Evolutionary conservation across 2,329 filamentous ascomycete species (phyloP), one percentile per base, ranked within the genome.

Genomic region (Neophaeococcomyces aloes): DNA sequence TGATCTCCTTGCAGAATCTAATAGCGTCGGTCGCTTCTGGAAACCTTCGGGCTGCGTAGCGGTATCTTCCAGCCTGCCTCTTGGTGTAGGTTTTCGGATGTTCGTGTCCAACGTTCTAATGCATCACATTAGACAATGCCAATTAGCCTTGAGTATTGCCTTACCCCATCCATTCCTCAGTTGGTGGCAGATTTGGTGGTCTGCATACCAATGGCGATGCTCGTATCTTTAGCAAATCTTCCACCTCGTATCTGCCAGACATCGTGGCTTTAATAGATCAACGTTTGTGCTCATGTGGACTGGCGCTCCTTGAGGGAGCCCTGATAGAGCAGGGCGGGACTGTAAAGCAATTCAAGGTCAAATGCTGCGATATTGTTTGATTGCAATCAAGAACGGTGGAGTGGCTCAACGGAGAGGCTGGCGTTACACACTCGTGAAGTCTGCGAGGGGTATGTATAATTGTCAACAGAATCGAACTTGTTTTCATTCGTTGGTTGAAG

Each of bases 151-250:
- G 23, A 5, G 37, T 34, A 27, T 30, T 30, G 37, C 19, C 44
- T 53, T 71, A 94, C 83, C 89, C 87, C 86, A 95, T 94, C 88
- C 88, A 96, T 70, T 94, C 86, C 67, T 94, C 86, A 51, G 82
- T 76, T 19, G 86, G 83, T 52, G 87, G 88, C 35, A 95, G 74
- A 51, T 74, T 76, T 51, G 81, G 70, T 36, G 89, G 89, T 65
- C 85, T 93, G 56, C 75, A 69, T 59, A 87, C 87, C 62, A 94
- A 71, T 53, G 87, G 87, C 52, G 89, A 95, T 48, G 82, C 72
- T 65, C 81, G 78, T 57, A 96, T 70, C 61, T 74, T 72, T 57
- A 86, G 70, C 55, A 96, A 72, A 65, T 83, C 75, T 52, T 88
- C 84, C 64, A 76, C 72, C 50, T 83, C 75, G 64, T 95, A 95